phyloP scores from a whole-genome alignment of 768 basidiomycete species.

The Tricholoma terreum region DNA sequence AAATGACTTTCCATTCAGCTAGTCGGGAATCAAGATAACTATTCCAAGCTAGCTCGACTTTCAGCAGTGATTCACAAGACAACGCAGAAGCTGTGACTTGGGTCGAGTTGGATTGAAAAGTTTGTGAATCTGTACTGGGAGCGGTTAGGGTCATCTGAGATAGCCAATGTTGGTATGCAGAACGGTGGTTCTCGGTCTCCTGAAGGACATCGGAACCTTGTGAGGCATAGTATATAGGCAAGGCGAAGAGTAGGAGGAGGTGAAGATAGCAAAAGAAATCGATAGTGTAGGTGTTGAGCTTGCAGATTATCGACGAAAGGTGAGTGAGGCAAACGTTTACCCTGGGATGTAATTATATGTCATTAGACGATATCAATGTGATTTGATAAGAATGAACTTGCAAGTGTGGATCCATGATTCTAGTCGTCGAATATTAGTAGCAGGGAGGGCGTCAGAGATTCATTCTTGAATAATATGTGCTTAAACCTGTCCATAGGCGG shows the following conservation, averaged over 20 bases:
- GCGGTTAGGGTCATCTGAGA: background rate
- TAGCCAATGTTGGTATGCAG: constrained; percentile 11
- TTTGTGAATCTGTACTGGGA: background rate
- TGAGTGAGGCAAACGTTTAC: no score
- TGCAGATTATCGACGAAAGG: background rate
- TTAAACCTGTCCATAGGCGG: no score
- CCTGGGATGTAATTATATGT: no score
- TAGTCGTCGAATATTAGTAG: no score
- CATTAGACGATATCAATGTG: no score
- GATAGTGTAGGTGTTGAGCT: background rate
- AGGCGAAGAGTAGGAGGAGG: constrained; percentile 7
- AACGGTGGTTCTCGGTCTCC: constrained; percentile 6
- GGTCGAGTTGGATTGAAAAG: background rate
- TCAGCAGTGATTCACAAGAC: no score
- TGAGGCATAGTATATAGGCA: constrained; percentile 9
- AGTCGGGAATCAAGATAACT: constrained; percentile 2
- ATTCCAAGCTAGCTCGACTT: background rate
- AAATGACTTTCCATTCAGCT: constrained; percentile 3
- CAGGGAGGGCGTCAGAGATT: no score
- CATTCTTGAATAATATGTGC: no score
- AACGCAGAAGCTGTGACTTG: background rate
- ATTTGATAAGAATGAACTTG: no score
- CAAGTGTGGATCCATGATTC: no score
- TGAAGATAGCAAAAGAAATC: constrained; percentile 3
- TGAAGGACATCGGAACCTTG: constrained; percentile 7